A percentile compares a stretch with the other conserved stretches of the same genome.
These are phyloP conservation scores for Triangularia verruculosa DNA, from an alignment of 2,329 filamentous ascomycete genomes.

Conservation along the genomic window DNA sequence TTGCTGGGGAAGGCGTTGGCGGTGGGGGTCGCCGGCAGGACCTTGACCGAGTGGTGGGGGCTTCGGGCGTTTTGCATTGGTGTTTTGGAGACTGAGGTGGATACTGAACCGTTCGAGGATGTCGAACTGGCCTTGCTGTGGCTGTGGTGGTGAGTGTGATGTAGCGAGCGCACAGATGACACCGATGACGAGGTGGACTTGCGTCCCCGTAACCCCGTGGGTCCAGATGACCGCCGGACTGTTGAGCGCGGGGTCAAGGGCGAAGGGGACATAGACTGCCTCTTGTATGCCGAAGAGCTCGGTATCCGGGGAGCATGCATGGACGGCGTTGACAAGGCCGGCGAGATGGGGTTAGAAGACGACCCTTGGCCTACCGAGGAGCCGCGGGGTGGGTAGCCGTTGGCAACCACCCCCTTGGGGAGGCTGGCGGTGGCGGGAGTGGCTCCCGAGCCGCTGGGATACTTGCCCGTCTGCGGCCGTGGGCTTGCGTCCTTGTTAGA, in stretches of 20 bases:
- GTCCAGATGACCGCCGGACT: slow-evolving; percentile 78
- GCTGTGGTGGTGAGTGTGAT: slow-evolving; percentile 71
- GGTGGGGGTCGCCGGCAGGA: slow-evolving; percentile 87
- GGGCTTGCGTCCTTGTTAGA: slow-evolving; percentile 55
- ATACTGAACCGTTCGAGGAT: slow-evolving; percentile 74
- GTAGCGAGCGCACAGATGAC: slow-evolving; percentile 87
- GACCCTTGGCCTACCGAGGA: neutral
- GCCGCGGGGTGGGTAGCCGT: slow-evolving; percentile 44
- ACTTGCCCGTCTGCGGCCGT: slow-evolving; percentile 59
- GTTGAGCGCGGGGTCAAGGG: slow-evolving; percentile 86
- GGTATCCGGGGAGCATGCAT: slow-evolving; percentile 31
- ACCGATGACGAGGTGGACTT: slow-evolving; percentile 96
- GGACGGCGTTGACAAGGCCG: slow-evolving; percentile 29
- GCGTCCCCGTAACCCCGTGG: slow-evolving; percentile 77
- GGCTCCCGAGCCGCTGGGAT: slow-evolving; percentile 41
- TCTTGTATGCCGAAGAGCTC: slow-evolving; percentile 53
- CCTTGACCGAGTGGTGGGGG: slow-evolving; percentile 88
- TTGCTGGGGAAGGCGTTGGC: slow-evolving; percentile 74
- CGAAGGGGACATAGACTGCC: slow-evolving; percentile 80
- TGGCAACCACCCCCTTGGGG: slow-evolving; percentile 51
- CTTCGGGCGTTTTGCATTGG: slow-evolving; percentile 63
- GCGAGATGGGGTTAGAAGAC: slow-evolving; percentile 28
- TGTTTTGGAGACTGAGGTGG: slow-evolving; percentile 65
- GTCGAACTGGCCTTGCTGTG: slow-evolving; percentile 95
- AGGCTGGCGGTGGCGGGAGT: slow-evolving; percentile 41